These are phyloP conservation scores for Rhytidiadelphus loreus DNA, from an alignment of 225 moss, liverwort and hornwort genomes.

Conservation along the genomic window DNA sequence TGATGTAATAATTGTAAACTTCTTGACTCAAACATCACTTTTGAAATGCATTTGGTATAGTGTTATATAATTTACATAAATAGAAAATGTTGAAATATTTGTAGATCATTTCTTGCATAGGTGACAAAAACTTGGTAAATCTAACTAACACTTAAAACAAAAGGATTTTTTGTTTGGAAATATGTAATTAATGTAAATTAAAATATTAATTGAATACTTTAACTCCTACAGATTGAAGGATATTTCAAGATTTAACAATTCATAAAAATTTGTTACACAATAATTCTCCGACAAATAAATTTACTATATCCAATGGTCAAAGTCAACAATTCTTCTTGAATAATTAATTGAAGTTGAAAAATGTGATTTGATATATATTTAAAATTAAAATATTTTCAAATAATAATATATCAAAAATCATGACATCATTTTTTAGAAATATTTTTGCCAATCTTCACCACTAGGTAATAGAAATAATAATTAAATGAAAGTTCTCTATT, in stretches of 20 bases:
- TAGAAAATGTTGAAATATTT: not conserved
- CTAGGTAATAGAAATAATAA: not conserved
- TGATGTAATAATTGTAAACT: not conserved
- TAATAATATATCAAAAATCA: too few species aligned
- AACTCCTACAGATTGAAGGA: not conserved
- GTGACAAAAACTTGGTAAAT: not conserved
- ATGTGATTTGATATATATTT: not conserved
- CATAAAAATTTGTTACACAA: not conserved
- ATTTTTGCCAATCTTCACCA: too few species aligned
- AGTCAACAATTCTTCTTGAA: not conserved
- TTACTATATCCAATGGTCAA: not conserved
- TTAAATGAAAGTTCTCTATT: not conserved
- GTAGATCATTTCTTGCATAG: not conserved
- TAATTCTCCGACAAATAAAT: not conserved
- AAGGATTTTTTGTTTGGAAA: rapidly evolving
- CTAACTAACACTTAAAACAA: not conserved
- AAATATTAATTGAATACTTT: not conserved
- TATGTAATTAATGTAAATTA: not conserved
- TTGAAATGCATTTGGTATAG: not conserved
- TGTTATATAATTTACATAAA: not conserved
- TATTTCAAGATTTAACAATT: not conserved
- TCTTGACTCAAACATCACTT: not conserved
- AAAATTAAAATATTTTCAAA: too few species aligned
- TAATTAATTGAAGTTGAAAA: not conserved
- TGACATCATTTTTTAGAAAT: too few species aligned